These are phyloP conservation scores for Colletotrichum sp. DNA, from an alignment of 2,329 filamentous ascomycete genomes.

Conservation along the genomic window DNA sequence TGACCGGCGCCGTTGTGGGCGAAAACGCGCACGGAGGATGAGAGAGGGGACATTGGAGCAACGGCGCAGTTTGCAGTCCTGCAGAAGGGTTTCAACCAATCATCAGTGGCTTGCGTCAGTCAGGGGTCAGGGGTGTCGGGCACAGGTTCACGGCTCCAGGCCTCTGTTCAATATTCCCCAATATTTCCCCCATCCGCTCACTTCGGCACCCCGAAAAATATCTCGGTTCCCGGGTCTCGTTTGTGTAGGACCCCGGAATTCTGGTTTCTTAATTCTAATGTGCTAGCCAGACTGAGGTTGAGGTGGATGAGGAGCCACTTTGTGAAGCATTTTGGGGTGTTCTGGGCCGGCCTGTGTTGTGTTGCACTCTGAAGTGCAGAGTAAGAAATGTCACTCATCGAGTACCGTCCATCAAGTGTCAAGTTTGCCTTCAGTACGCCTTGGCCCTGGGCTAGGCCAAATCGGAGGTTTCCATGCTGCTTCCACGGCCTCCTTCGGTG, in stretches of 20 bases:
- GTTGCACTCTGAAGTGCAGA: neutral
- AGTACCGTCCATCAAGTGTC: neutral
- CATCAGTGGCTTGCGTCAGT: neutral
- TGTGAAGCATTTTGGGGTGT: neutral
- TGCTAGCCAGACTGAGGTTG: neutral
- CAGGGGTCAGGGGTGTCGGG: neutral
- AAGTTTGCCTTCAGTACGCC: neutral
- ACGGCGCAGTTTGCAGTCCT: neutral
- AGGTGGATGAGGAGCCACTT: neutral
- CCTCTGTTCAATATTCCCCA: neutral
- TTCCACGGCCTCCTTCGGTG: neutral
- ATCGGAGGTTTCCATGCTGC: neutral
- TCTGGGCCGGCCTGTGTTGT: neutral
- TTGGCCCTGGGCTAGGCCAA: neutral
- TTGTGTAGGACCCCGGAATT: neutral
- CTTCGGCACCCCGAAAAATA: constrained; percentile 1
- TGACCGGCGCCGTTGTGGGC: neutral
- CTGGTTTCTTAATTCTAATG: neutral
- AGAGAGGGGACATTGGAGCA: neutral
- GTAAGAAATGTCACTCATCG: neutral
- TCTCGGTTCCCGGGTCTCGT: constrained; percentile 1
- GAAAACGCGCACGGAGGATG: neutral
- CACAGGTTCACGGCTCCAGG: neutral
- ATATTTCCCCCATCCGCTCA: neutral
- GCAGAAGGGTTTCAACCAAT: neutral